Percentiles rank a stretch among this genome's conserved stretches.
Conservation (phyloP, 768 basidiomycete genomes). For the Amanita exitialis region DNA sequence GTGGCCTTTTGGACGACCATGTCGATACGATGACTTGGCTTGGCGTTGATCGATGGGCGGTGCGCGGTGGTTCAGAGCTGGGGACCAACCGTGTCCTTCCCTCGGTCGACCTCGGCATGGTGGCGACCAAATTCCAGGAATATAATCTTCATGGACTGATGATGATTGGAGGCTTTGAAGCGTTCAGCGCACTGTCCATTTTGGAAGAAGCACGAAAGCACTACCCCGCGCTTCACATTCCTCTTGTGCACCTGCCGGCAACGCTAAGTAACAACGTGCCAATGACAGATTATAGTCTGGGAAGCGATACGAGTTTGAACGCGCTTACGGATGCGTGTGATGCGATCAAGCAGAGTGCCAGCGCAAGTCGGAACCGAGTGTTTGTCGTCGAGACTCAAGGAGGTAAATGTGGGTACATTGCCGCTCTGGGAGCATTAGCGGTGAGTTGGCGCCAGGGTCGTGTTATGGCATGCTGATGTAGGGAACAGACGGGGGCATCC, state of each 20-base stretch:
- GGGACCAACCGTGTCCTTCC: constrained; percentile 93
- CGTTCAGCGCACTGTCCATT: constrained; percentile 69
- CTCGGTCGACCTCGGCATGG: constrained; percentile 73
- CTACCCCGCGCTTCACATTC: constrained; percentile 92
- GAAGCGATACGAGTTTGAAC: constrained; percentile 96
- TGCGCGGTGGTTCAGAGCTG: constrained; percentile 93
- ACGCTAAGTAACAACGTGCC: constrained; percentile 99
- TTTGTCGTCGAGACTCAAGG: constrained; percentile 99
- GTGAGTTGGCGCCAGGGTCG: constrained; percentile 36
- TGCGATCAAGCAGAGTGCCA: constrained; percentile 96
- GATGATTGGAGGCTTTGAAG: constrained; percentile 95
- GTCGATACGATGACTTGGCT: constrained; percentile 88
- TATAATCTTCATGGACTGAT: constrained; percentile 70
- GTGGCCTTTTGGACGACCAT: constrained; percentile 85
- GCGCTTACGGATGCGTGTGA: constrained; percentile 97
- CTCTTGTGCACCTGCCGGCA: constrained; percentile 92
- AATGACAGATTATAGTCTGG: constrained; percentile 90
- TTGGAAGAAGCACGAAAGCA: constrained; percentile 71
- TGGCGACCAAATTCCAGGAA: constrained; percentile 89
- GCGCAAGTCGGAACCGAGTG: constrained; percentile 90
- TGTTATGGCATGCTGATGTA: neutral
- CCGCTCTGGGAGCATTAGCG: constrained; percentile 90
- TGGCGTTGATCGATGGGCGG: constrained; percentile 93
- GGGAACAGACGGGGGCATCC: constrained; percentile 74
- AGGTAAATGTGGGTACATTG: constrained; percentile 92